Conservation (phyloP, 768 basidiomycete genomes). For the Leccinum obscurum region DNA sequence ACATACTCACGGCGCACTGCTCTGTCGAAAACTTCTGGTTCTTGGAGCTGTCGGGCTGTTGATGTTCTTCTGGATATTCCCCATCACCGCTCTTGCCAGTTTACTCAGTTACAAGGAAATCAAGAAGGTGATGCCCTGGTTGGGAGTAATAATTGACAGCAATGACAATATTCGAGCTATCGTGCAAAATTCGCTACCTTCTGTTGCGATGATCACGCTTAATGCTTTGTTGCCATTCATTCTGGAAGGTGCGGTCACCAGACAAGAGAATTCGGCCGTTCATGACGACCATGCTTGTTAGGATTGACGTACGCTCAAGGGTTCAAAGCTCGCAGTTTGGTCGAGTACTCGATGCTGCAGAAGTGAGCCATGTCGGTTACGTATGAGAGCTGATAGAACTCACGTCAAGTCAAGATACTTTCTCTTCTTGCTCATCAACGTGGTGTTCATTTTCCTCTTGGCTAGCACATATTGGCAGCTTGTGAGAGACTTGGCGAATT, state of each 20-base stretch:
- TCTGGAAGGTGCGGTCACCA: conserved; percentile 64
- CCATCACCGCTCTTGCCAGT: conserved; percentile 83
- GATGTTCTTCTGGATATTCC: conserved; percentile 90
- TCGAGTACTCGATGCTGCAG: conserved; percentile 89
- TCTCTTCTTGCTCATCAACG: conserved; percentile 87
- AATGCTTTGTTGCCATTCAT: conserved; percentile 89
- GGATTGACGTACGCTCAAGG: conserved; percentile 87
- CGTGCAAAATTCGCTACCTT: conserved; percentile 93
- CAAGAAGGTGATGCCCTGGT: conserved; percentile 85
- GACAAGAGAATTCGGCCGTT: not conserved
- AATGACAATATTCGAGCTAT: conserved; percentile 81
- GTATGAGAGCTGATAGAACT: conserved; percentile 1
- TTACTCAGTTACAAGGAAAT: conserved; percentile 93
- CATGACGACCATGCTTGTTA: conserved; percentile 32
- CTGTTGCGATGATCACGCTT: conserved; percentile 84
- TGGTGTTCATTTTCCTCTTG: conserved; percentile 91
- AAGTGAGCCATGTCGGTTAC: conserved; percentile 56
- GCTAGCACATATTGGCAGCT: conserved; percentile 93
- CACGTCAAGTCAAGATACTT: conserved; percentile 66
- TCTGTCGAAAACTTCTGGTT: conserved; percentile 72
- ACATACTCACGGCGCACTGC: conserved; percentile 55
- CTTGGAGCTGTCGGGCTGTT: conserved; percentile 67
- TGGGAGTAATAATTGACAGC: conserved; percentile 79
- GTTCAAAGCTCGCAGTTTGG: conserved; percentile 84
- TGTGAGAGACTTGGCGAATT: conserved; percentile 87